Evolutionary conservation across 2,329 filamentous ascomycete genomes (phyloP).

Genomic region (Chaetomiaceae sp.): DNA sequence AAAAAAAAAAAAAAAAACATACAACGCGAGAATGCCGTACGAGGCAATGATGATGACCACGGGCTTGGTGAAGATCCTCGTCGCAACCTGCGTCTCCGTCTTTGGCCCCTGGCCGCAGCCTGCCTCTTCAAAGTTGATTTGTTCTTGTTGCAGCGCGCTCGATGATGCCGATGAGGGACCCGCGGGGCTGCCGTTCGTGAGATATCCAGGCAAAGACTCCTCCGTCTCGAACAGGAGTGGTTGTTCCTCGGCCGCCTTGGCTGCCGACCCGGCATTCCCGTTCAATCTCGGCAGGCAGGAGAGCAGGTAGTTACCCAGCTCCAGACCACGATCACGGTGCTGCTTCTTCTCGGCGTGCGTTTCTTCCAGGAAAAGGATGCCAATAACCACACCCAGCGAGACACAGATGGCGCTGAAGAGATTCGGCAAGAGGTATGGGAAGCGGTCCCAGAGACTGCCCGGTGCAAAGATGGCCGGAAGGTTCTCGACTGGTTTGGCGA

Average conservation of each 20-base stretch:
- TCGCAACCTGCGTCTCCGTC: conserved; percentile 13
- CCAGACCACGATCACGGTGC: conserved; percentile 68
- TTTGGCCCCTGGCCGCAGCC: conserved; percentile 16
- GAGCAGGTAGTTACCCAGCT: conserved; percentile 68
- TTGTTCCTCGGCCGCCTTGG: conserved; percentile 31
- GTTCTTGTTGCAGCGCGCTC: conserved; percentile 31
- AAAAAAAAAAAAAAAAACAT: too few relatives aligned
- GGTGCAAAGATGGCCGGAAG: conserved; percentile 69
- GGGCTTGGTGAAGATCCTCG: conserved; percentile 72
- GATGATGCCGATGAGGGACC: conserved; percentile 36
- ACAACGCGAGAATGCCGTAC: conserved; percentile 93
- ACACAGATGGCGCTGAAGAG: conserved; percentile 82
- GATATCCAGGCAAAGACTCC: conserved; percentile 64
- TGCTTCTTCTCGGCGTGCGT: conserved; percentile 81
- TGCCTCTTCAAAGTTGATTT: conserved; percentile 32
- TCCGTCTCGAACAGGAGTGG: conserved; percentile 46
- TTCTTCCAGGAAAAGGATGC: conserved; percentile 86
- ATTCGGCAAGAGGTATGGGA: conserved; percentile 88
- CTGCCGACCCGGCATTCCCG: conserved; percentile 29
- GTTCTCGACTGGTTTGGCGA: conserved; percentile 79
- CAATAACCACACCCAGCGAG: conserved; percentile 67
- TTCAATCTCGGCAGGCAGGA: conserved; percentile 38
- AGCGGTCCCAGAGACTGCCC: conserved; percentile 76
- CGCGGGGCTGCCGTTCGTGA: conserved; percentile 54
- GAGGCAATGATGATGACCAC: conserved; percentile 83